Conservation (phyloP, 768 basidiomycete species). For the Leccinum subgranulosum region DNA sequence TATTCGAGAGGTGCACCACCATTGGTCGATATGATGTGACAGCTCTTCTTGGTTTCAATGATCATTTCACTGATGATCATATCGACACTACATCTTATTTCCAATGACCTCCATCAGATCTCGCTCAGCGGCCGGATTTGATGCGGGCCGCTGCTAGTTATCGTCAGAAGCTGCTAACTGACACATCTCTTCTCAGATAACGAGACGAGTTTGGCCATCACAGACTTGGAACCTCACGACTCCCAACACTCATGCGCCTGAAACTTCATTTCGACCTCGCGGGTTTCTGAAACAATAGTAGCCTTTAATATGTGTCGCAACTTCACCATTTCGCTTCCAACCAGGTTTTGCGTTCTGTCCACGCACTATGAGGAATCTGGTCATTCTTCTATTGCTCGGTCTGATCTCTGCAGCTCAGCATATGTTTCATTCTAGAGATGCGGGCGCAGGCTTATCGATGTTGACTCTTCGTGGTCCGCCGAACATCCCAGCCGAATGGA, state of each 20-base stretch:
- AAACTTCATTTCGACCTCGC: too few species aligned
- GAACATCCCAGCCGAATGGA: constrained; percentile 38
- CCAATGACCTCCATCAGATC: background rate
- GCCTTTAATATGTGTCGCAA: too few species aligned
- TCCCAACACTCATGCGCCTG: too few species aligned
- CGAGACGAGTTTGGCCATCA: background rate
- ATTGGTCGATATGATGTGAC: too few species aligned
- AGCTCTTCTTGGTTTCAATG: background rate
- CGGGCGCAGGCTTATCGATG: constrained; percentile 1
- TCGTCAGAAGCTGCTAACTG: too few species aligned
- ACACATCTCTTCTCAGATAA: background rate
- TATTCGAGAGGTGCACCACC: too few species aligned
- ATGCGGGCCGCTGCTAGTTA: background rate
- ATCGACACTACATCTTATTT: background rate
- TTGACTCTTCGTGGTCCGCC: constrained; percentile 41
- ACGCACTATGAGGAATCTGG: constrained; percentile 9
- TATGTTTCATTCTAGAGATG: constrained; percentile 3
- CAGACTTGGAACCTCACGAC: too few species aligned
- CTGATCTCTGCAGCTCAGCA: constrained; percentile 9
- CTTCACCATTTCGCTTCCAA: background rate
- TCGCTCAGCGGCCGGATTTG: background rate
- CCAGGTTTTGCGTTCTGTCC: background rate
- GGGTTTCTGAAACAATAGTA: too few species aligned
- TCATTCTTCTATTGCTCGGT: background rate
- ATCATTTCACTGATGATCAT: background rate